Evolutionary conservation across 768 basidiomycete species (phyloP).

Genomic region (Pisolithus sp.): DNA sequence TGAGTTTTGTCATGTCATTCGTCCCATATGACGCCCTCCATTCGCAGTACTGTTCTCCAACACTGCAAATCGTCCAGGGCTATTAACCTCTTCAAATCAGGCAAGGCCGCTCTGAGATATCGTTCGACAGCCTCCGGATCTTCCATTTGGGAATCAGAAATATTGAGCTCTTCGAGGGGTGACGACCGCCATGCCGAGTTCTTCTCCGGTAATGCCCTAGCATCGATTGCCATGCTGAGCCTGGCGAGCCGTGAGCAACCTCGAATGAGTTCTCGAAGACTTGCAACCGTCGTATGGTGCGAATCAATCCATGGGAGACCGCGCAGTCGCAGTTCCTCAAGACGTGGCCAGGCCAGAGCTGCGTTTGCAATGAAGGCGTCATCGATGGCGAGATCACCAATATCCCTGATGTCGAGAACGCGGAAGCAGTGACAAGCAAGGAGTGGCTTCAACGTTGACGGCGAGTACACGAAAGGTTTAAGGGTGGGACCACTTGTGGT

Average conservation of each 20-base stretch:
- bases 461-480: slow-evolving; percentile 18
- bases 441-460: slow-evolving; percentile 20
- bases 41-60: too few relatives aligned
- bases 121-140: slow-evolving; percentile 20
- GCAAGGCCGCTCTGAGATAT: slow-evolving; percentile 19
- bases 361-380: slow-evolving; percentile 21
- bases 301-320: slow-evolving; percentile 22
- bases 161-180: slow-evolving; percentile 21
- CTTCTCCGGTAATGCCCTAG: slow-evolving; percentile 1
- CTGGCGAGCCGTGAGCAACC: slow-evolving; percentile 13
- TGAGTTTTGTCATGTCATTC: too few relatives aligned
- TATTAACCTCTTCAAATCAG: slow-evolving; percentile 11
- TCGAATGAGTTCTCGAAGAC: slow-evolving; percentile 17
- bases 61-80: too few relatives aligned
- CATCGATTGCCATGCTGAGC: slow-evolving; percentile 23
- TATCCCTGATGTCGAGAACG: slow-evolving; percentile 18
- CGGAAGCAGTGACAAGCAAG: slow-evolving; percentile 17
- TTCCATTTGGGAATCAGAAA: slow-evolving; percentile 22
- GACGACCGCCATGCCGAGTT: not conserved
- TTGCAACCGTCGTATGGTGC: slow-evolving; percentile 14
- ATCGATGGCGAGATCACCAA: slow-evolving; percentile 24
- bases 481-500: slow-evolving; percentile 6
- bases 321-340: slow-evolving; percentile 24
- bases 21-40: too few relatives aligned
- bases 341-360: slow-evolving; percentile 20